Percentiles rank a stretch among this genome's conserved stretches.
These are phyloP conservation scores for Aspergillus cejpii DNA, from an alignment of 2,329 filamentous ascomycete species.

Conservation along the genomic window DNA sequence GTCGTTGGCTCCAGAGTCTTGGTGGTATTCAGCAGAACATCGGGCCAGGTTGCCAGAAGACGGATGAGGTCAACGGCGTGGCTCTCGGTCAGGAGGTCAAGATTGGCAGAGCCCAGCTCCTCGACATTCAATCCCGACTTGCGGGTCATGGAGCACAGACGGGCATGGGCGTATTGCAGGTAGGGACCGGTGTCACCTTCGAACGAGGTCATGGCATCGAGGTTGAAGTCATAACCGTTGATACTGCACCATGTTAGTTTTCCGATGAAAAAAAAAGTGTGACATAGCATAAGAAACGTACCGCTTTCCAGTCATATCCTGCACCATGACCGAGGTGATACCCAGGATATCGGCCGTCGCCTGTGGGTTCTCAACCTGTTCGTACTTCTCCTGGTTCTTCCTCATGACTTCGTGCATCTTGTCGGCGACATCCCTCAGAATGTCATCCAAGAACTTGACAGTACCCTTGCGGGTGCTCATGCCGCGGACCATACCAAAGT, in stretches of 20 bases:
- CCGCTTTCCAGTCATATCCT: conserved; percentile 96
- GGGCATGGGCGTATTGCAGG: conserved; percentile 58
- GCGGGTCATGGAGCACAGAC: conserved; percentile 53
- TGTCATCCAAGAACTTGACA: conserved; percentile 67
- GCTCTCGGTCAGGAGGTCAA: conserved; percentile 54
- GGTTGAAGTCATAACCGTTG: conserved; percentile 60
- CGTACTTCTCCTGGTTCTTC: conserved; percentile 83
- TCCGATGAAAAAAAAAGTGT: conserved; percentile 35
- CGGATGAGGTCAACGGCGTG: conserved; percentile 58
- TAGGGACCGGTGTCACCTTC: conserved; percentile 61
- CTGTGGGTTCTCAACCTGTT: conserved; percentile 76
- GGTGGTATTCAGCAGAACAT: conserved; percentile 56
- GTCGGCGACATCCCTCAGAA: conserved; percentile 72
- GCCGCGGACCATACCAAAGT: conserved; percentile 60
- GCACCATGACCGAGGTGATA: conserved; percentile 93
- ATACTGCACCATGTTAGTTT: conserved; percentile 44
- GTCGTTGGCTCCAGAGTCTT: conserved; percentile 62
- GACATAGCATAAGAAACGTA: conserved; percentile 34
- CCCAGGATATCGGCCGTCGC: conserved; percentile 79
- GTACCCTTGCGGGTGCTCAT: conserved; percentile 63
- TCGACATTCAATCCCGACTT: conserved; percentile 47
- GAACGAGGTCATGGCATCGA: conserved; percentile 59
- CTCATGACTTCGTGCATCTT: conserved; percentile 98
- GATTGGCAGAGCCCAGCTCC: conserved; percentile 50
- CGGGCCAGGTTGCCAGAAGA: conserved; percentile 58